Evolutionary conservation across 306 rosid species (phyloP), one percentile per base, ranked within the genome.

Genomic region (Lablab purpureus): DNA sequence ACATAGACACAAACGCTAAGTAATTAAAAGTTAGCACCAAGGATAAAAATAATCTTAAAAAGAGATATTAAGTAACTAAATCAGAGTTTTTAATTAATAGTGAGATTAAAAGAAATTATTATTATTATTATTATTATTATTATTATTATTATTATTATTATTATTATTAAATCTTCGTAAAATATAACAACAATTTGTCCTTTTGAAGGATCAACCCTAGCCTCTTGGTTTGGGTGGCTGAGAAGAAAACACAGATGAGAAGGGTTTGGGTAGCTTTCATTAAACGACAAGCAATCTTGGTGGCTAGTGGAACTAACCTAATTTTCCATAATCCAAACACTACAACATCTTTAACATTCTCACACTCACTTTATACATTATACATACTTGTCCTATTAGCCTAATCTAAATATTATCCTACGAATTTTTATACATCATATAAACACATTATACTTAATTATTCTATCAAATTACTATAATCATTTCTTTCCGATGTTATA

Each of bases 231-330:
- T 73, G 67, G 54, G n/a, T 55, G 67, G 68, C 43, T 73, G 36
- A 37, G 47, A 73, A 71, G 11, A 50, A 15, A 49, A 11, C 45
- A 47, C 59, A n/a, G 18, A 47, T 49, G 60, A 51, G 7, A 1
- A 19, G 54, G 41, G 49, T 34, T 73, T n/a, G 22, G 64, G 25
- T 46, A 25, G 15, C 3, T 2, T 23, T 45, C 3, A 74, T 40
- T 74, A 75, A 62, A 75, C 73, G 49, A 64, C 4, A 45, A 60
- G 6, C 11, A 45, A 63, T 32, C 64, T 64, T 64, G 62, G 64
- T 65, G 25, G 49, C 1, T 63, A 21, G 73, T 76, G 65, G 52
- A 47, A 59, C 34, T 68, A 14, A 47, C 64, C 36, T 32, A 46
- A 46, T 28, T 54, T 73, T 19, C 71, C 50, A 30, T 47, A 19